A percentile compares a stretch with the other conserved stretches of the same genome.
Conservation (phyloP, 495 filamentous ascomycete species). For the Penicillium egyptiacum region DNA sequence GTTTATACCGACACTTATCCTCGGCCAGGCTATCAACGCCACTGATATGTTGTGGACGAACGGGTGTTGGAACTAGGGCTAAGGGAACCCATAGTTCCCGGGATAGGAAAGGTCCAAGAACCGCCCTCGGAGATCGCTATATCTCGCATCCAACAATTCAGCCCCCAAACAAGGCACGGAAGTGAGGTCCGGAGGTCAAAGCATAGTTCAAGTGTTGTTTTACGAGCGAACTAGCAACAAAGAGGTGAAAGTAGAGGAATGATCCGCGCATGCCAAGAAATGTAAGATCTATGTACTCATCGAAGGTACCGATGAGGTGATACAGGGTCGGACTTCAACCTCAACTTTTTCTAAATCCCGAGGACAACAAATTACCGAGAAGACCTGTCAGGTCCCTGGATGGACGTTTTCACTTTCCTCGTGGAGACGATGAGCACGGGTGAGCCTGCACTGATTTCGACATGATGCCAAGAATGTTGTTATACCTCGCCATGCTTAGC, state of each 20-base stretch:
- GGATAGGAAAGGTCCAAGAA: conserved; percentile 1
- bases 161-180: neutral
- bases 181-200: neutral
- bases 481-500: conserved; percentile 10
- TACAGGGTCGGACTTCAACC: conserved; percentile 2
- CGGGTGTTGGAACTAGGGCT: neutral
- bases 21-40: neutral
- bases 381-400: conserved; percentile 20
- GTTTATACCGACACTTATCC: neutral
- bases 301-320: conserved; percentile 20
- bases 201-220: conserved; percentile 13
- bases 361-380: neutral
- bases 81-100: neutral
- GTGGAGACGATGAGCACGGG: conserved; percentile 9
- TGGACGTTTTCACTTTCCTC: conserved; percentile 17
- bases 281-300: conserved; percentile 14
- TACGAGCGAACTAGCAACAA: neutral
- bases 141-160: neutral
- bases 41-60: neutral
- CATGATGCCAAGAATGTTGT: conserved; percentile 34
- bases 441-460: conserved; percentile 18
- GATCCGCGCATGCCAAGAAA: conserved; percentile 22
- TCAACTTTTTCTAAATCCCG: neutral
- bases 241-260: conserved; percentile 1
- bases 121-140: neutral